These are phyloP conservation scores for Chionographis japonica DNA, from an alignment of 106 monocot genomes.

Conservation along the genomic window DNA sequence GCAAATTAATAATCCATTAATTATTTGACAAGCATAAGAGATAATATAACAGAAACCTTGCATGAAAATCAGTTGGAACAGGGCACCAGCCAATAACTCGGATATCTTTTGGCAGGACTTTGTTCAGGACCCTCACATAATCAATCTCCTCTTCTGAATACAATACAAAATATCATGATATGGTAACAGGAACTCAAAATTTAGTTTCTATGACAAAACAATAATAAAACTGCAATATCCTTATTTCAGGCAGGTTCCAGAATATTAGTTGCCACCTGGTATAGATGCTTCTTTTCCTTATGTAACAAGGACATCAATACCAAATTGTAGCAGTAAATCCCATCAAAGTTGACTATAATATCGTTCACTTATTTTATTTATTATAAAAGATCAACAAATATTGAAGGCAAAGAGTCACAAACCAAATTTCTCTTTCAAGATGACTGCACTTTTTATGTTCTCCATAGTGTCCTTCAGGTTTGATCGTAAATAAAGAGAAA, in stretches of 20 bases:
- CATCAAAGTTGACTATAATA: no score
- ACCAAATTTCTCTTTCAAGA: conserved; percentile 21
- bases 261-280: no score
- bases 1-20: not conserved
- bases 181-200: no score
- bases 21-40: not conserved
- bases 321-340: no score
- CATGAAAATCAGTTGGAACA: conserved; percentile 52
- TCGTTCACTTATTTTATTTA: no score
- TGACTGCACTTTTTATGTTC: conserved; percentile 2
- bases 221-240: no score
- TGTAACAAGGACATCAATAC: no score
- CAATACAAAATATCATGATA: no score
- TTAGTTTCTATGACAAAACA: no score
- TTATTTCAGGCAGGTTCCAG: no score
- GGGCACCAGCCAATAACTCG: conserved; percentile 84
- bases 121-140: conserved; percentile 92
- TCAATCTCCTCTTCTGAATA: conserved; percentile 63
- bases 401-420: not conserved
- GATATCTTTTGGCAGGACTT: conserved; percentile 82
- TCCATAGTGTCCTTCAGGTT: conserved; percentile 32
- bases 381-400: not conserved
- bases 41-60: conserved; percentile 49
- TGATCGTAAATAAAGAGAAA: conserved; percentile 81
- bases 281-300: no score